phyloP scores from a whole-genome alignment of 495 filamentous ascomycete genomes.

The Penicillium crystallinum region DNA sequence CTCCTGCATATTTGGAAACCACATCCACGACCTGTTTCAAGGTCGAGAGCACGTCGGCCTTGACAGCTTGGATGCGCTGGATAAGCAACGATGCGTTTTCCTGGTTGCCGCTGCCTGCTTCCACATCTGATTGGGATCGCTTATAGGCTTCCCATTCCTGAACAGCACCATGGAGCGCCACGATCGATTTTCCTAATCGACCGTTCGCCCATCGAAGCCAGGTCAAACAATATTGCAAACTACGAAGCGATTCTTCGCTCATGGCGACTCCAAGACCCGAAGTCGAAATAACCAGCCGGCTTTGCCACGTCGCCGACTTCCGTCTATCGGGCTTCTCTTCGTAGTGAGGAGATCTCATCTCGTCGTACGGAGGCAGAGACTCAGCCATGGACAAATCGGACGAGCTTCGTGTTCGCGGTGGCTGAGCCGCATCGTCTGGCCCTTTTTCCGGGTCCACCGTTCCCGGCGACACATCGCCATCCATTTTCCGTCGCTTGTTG shows the following conservation, averaged over 20 bases:
- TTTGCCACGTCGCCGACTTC: slow-evolving; percentile 59
- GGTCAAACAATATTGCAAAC: slow-evolving; percentile 69
- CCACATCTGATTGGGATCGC: slow-evolving; percentile 10
- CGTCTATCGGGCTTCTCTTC: slow-evolving; percentile 38
- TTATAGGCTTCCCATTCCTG: slow-evolving; percentile 64
- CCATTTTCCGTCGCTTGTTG: slow-evolving; percentile 60
- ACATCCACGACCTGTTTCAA: slow-evolving; percentile 70
- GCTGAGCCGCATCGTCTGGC: slow-evolving; percentile 7
- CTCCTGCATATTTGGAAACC: slow-evolving; percentile 78
- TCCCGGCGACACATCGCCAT: slow-evolving; percentile 27
- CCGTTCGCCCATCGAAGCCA: slow-evolving; percentile 74
- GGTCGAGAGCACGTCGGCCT: slow-evolving; percentile 67
- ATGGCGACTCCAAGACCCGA: slow-evolving; percentile 82
- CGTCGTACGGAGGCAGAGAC: slow-evolving; percentile 74
- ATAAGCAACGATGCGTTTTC: slow-evolving; percentile 42
- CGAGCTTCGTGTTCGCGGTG: slow-evolving; percentile 26
- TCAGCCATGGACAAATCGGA: slow-evolving; percentile 55
- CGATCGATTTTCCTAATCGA: slow-evolving; percentile 63
- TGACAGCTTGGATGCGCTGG: slow-evolving; percentile 63
- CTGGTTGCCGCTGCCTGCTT: slow-evolving; percentile 18
- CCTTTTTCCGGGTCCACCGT: slow-evolving; percentile 40
- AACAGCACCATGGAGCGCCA: slow-evolving; percentile 62
- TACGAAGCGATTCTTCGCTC: slow-evolving; percentile 73
- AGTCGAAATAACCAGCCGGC: slow-evolving; percentile 73
- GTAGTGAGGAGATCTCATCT: slow-evolving; percentile 66